Base-by-base conservation (phyloP, 495 filamentous ascomycete genomes). In the Tuber aestivum region DNA sequence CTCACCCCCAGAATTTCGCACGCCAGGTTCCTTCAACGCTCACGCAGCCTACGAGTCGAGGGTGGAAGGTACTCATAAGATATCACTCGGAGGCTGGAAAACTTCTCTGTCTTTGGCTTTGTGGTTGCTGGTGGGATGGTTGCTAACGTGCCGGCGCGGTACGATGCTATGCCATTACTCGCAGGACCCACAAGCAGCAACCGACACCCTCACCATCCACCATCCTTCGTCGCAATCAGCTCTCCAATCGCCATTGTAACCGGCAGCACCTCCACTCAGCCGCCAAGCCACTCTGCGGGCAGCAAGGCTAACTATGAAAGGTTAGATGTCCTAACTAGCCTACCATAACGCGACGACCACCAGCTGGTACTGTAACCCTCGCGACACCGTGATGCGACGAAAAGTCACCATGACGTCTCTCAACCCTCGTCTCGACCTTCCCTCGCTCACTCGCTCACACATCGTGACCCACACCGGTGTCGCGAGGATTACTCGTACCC, bases 381-480 rank as follows among this genome's bases (percentile, higher is more conserved):
- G 32, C n/a, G 56, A 32, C 56, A 32, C 12, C 6, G n/a, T 27
- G 10, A 27, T n/a, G 12, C 12, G 56, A 32, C 56, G n/a, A n/a
- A 18, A 65, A 65, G 23, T 65, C 56, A 65, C 56, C 56, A 65
- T 65, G 56, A 65, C 56, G n/a, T 65, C 56, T 18, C n/a, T 32
- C 8, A 18, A 65, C 3, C 9, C 56, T 65, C 56, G 56, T 0
- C n/a, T 65, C 56, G n/a, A 21, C 56, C 18, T 65, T 65, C 56
- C 56, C 56, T 65, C 56, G 27, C 27, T 16, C 56, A 32, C 12
- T 56, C 50, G 2, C 50, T 56, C 50, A 56, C n/a, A 27, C 45
- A 48, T 27, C 9, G 10, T 56, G 21, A 56, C 50, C n/a, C 9
- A 32, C 12, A 27, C 9, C 8, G n/a, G 27, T 18, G n/a, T 65